phyloP scores from a whole-genome alignment of 192 early-diverging fungal genomes.

The Coemansia sp. region DNA sequence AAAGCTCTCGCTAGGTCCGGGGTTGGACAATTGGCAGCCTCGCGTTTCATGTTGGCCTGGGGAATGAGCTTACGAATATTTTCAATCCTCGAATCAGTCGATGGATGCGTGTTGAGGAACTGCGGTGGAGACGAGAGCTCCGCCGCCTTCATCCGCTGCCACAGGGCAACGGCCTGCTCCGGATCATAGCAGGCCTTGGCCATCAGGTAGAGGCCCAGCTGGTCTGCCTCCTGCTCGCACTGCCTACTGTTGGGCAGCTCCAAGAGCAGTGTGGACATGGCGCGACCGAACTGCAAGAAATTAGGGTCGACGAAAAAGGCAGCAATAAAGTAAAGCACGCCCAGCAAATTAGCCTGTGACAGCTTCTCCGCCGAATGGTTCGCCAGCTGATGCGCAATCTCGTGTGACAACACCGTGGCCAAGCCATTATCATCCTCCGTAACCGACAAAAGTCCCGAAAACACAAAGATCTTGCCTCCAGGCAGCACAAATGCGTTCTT shows the following conservation, averaged over 20 bases:
- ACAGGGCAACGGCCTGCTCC: constrained; percentile 69
- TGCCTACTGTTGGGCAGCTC: constrained; percentile 84
- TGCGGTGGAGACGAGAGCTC: constrained; percentile 51
- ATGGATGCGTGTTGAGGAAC: constrained; percentile 87
- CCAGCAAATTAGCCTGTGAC: constrained; percentile 64
- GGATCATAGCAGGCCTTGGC: constrained; percentile 93
- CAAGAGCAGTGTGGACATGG: constrained; percentile 69
- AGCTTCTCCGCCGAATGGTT: constrained; percentile 91
- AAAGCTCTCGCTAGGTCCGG: constrained; percentile 17
- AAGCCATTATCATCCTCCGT: constrained; percentile 78
- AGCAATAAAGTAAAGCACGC: constrained; percentile 60
- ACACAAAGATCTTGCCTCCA: constrained; percentile 96
- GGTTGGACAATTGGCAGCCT: constrained; percentile 38
- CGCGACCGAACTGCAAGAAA: constrained; percentile 55
- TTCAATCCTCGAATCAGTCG: constrained; percentile 64
- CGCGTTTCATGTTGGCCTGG: constrained; percentile 36
- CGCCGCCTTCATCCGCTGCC: constrained; percentile 76
- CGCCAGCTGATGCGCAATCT: constrained; percentile 90
- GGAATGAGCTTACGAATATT: constrained; percentile 54
- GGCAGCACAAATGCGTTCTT: constrained; percentile 95
- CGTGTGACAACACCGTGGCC: constrained; percentile 92
- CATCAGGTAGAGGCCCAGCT: constrained; percentile 86
- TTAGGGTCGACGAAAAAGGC: constrained; percentile 69
- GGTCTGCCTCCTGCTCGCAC: constrained; percentile 91
- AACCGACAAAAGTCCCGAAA: constrained; percentile 87